phyloP scores from a whole-genome alignment of 1,284 basidiomycete genomes.

The Trametes sp. region DNA sequence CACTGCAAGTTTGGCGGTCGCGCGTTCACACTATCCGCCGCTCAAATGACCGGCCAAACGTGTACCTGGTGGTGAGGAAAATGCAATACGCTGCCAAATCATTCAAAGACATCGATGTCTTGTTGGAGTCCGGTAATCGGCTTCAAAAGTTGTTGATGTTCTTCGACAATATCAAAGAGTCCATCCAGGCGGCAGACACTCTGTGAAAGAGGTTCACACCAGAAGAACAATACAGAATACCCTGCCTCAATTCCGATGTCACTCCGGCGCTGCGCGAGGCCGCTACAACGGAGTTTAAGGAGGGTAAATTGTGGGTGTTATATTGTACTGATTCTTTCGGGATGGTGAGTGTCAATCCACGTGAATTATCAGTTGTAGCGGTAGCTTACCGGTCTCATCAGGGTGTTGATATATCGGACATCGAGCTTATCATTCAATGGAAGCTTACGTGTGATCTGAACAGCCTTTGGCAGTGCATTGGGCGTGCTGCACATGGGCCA shows the following conservation, averaged over 20 bases:
- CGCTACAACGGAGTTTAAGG: conserved; percentile 21
- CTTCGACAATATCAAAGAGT: conserved; percentile 41
- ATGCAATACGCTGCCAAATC: conserved; percentile 34
- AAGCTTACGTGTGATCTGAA: conserved; percentile 19
- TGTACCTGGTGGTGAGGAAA: conserved; percentile 38
- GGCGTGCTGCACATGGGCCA: conserved; percentile 25
- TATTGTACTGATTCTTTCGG: conserved; percentile 43
- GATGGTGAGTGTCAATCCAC: conserved; percentile 35
- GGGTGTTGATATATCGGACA: conserved; percentile 45
- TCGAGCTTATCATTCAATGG: conserved; percentile 45
- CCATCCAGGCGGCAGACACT: conserved; percentile 30
- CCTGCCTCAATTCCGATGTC: conserved; percentile 44
- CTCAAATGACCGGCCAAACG: conserved; percentile 46
- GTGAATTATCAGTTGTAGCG: not conserved
- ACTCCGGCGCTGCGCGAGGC: conserved; percentile 34
- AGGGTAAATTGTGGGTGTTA: conserved; percentile 28
- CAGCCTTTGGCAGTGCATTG: conserved; percentile 33
- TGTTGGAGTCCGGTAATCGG: conserved; percentile 30
- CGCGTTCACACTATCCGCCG: conserved; percentile 16
- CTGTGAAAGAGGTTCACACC: conserved; percentile 31
- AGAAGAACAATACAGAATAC: conserved; percentile 33
- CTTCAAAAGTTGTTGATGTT: conserved; percentile 42
- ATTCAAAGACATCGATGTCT: conserved; percentile 44
- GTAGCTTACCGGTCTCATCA: no score
- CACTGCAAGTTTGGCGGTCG: conserved; percentile 17